Evolutionary conservation across 441 rosid genomes (phyloP).

Genomic region (Jatropha podagrica): DNA sequence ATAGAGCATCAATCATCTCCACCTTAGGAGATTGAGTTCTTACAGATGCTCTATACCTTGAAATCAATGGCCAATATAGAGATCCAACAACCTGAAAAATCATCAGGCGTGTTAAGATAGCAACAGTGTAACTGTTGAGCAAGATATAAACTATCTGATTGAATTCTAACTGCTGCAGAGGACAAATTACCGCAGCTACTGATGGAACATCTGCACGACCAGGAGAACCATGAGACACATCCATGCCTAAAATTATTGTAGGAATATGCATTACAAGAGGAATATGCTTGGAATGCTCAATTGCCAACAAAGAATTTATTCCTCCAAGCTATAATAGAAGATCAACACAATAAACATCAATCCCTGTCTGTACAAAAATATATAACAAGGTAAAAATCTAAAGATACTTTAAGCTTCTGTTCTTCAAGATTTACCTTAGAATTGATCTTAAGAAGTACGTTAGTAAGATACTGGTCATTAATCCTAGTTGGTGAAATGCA

Average conservation of each 20-base stretch:
- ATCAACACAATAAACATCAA: slow-evolving; percentile 16
- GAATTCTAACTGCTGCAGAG: not conserved
- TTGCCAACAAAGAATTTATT: slow-evolving; percentile 78
- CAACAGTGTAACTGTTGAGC: slow-evolving; percentile 1
- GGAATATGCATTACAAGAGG: slow-evolving; percentile 66
- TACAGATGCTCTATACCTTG: slow-evolving; percentile 92
- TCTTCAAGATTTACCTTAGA: slow-evolving; percentile 58
- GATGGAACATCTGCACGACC: slow-evolving; percentile 79
- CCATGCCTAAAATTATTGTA: slow-evolving; percentile 96
- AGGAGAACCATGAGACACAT: slow-evolving; percentile 95
- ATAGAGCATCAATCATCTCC: slow-evolving; percentile 90
- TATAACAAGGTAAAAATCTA: slow-evolving; percentile 1
- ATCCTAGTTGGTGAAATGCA: slow-evolving; percentile 77
- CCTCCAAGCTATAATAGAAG: slow-evolving; percentile 76
- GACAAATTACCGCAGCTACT: slow-evolving; percentile 69
- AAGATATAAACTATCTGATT: not conserved
- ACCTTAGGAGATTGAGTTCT: slow-evolving; percentile 80
- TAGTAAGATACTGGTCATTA: slow-evolving; percentile 84
- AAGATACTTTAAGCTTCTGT: slow-evolving; percentile 9
- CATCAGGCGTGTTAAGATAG: slow-evolving; percentile 14
- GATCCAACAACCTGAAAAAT: slow-evolving; percentile 90
- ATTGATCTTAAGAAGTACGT: slow-evolving; percentile 86
- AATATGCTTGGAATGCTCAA: slow-evolving; percentile 49
- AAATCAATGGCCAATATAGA: slow-evolving; percentile 74
- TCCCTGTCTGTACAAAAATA: slow-evolving; percentile 7